phyloP scores from a whole-genome alignment of 2,329 filamentous ascomycete species.

The Claviceps maximensis region DNA sequence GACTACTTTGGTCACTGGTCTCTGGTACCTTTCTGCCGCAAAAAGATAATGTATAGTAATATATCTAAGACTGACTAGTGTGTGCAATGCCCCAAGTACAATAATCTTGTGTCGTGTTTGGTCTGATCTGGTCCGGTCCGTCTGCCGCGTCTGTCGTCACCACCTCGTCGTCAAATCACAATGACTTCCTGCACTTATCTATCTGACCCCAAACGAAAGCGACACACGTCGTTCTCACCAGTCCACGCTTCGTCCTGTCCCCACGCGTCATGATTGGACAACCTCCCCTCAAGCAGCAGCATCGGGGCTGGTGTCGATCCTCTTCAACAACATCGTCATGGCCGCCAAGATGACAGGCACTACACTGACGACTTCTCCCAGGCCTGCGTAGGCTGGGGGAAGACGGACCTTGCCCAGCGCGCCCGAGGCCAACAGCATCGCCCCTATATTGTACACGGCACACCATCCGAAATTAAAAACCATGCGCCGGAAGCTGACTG shows the following conservation, averaged over 20 bases:
- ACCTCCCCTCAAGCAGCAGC: not conserved
- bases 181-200: not conserved
- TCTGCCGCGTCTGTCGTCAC: not conserved
- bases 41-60: not conserved
- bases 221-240: no score
- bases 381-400: constrained; percentile 38
- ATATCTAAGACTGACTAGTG: constrained; percentile 2
- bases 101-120: not conserved
- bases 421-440: constrained; percentile 45
- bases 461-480: constrained; percentile 51
- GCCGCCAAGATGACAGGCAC: constrained; percentile 40
- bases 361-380: constrained; percentile 54
- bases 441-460: constrained; percentile 47
- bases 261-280: not conserved
- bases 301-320: constrained; percentile 4
- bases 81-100: not conserved
- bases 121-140: no score
- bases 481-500: constrained; percentile 26
- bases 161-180: not conserved
- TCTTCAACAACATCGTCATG: constrained; percentile 16
- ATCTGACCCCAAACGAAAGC: not conserved
- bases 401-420: constrained; percentile 40
- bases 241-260: not conserved
- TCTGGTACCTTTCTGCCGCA: no score
- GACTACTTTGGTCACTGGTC: no score